phyloP scores from a whole-genome alignment of 371 early-diverging fungal species.

The Capillidium heterosporum region DNA sequence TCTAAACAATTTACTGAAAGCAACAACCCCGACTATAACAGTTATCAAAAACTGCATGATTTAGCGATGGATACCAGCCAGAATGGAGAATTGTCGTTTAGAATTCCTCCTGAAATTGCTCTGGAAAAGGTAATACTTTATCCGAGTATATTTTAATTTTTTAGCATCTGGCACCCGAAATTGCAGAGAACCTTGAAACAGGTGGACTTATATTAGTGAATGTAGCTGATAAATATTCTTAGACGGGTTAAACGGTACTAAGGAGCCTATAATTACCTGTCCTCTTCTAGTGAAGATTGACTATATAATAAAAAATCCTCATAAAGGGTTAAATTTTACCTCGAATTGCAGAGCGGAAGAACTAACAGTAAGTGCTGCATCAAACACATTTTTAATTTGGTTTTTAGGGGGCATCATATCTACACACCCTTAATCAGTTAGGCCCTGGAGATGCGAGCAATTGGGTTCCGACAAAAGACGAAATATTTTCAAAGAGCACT shows the following conservation, averaged over 20 bases:
- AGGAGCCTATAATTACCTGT: constrained; percentile 3
- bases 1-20: neutral
- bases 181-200: neutral
- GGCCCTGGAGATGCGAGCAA: constrained; percentile 53
- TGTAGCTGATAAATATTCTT: constrained; percentile 5
- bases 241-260: neutral
- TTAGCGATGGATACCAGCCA: neutral
- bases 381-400: constrained; percentile 7
- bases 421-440: constrained; percentile 61
- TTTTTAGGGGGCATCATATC: constrained; percentile 32
- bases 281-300: constrained; percentile 27
- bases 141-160: neutral
- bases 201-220: neutral
- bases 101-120: neutral
- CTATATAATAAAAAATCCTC: constrained; percentile 27
- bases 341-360: constrained; percentile 35
- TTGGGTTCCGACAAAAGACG: constrained; percentile 83
- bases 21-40: neutral
- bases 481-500: constrained; percentile 47
- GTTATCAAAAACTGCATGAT: neutral
- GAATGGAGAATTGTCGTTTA: neutral
- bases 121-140: neutral
- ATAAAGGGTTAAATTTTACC: constrained; percentile 28
- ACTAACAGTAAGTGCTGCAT: constrained; percentile 22
- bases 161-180: neutral